Percentiles rank a stretch among this genome's conserved stretches.
These are phyloP conservation scores for Erythrophleum fordii DNA, from an alignment of 306 rosid species.

Conservation along the genomic window DNA sequence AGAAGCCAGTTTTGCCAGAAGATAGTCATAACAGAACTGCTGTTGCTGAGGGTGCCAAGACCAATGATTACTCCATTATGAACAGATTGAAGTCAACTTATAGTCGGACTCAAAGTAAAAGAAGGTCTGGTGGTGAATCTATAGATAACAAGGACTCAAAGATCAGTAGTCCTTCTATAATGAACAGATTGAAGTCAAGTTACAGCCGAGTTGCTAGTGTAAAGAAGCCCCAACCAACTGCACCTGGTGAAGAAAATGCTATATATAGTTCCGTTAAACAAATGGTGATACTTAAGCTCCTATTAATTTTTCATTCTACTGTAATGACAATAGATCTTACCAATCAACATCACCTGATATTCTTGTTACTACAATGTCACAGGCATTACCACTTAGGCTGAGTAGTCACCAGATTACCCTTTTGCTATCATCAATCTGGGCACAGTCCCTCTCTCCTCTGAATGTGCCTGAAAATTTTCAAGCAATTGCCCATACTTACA, in stretches of 20 bases:
- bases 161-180: constrained; percentile 47
- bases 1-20: constrained; percentile 53
- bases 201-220: constrained; percentile 60
- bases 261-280: constrained; percentile 45
- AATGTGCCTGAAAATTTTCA: constrained; percentile 85
- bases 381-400: constrained; percentile 75
- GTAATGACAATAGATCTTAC: constrained; percentile 9
- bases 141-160: constrained; percentile 37
- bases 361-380: constrained; percentile 48
- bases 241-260: constrained; percentile 44
- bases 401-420: constrained; percentile 93
- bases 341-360: constrained; percentile 33
- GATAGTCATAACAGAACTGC: constrained; percentile 39
- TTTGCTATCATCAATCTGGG: constrained; percentile 89
- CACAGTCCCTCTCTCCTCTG: constrained; percentile 74
- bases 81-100: constrained; percentile 70
- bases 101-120: constrained; percentile 54
- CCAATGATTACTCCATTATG: constrained; percentile 51
- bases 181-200: constrained; percentile 65
- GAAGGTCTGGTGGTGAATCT: constrained; percentile 41
- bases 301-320: constrained; percentile 21
- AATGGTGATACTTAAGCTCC: constrained; percentile 50
- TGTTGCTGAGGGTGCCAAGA: constrained; percentile 34
- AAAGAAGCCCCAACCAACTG: constrained; percentile 43
- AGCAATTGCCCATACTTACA: constrained; percentile 93